Conservation (phyloP, 768 basidiomycete genomes). For the Suillus tomentosus region DNA sequence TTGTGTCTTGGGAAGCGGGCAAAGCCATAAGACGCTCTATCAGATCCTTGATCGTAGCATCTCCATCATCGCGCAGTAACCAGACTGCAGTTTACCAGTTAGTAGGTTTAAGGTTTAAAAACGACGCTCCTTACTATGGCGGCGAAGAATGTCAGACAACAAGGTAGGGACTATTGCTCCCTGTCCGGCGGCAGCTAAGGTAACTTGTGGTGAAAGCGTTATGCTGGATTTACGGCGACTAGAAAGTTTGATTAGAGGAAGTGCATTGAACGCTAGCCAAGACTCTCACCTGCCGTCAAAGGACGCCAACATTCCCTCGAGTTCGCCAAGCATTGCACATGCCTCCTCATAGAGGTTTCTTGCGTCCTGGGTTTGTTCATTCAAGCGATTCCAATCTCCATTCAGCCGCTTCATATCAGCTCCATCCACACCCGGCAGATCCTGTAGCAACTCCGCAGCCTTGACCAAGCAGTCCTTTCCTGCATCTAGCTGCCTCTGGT, state of each 20-base stretch:
- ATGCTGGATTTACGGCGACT: slow-evolving; percentile 50
- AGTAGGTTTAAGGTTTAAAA: slow-evolving; percentile 10
- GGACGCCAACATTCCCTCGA: slow-evolving; percentile 54
- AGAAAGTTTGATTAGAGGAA: slow-evolving; percentile 8
- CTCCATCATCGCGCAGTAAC: slow-evolving; percentile 59
- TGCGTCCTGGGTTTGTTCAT: slow-evolving; percentile 47
- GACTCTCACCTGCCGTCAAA: slow-evolving; percentile 54
- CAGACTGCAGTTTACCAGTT: slow-evolving; percentile 49
- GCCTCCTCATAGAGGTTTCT: slow-evolving; percentile 57
- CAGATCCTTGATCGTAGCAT: slow-evolving; percentile 51
- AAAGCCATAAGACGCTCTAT: slow-evolving; percentile 60
- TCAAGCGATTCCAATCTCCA: slow-evolving; percentile 47
- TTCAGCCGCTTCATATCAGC: slow-evolving; percentile 58
- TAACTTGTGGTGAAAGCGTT: slow-evolving; percentile 27
- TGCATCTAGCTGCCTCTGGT: slow-evolving; percentile 59
- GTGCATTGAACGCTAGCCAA: neutral
- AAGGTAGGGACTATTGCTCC: slow-evolving; percentile 64
- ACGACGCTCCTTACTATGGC: slow-evolving; percentile 56
- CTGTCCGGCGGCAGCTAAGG: slow-evolving; percentile 28
- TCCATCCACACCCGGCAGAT: slow-evolving; percentile 55
- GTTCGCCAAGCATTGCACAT: slow-evolving; percentile 57
- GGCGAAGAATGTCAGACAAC: slow-evolving; percentile 61
- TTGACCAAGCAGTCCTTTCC: slow-evolving; percentile 55
- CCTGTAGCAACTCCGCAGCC: slow-evolving; percentile 48
- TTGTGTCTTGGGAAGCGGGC: slow-evolving; percentile 56